Evolutionary conservation across 805 yeast species (phyloP).

Genomic region (Myxozyma sirexii): DNA sequence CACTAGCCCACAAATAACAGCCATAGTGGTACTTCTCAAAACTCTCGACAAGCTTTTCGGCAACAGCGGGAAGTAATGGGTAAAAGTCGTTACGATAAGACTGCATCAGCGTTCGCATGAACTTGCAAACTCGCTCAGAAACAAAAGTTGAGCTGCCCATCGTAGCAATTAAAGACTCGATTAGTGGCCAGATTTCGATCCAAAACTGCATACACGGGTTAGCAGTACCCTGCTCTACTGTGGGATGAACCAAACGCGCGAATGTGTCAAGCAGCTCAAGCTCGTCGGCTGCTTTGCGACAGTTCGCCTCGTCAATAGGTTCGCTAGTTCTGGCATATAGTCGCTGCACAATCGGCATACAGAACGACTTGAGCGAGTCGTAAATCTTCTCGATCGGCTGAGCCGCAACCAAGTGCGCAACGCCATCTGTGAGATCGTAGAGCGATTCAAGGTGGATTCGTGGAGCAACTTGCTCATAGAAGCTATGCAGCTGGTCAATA

Average conservation of each 20-base stretch:
- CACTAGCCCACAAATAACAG: constrained; percentile 89
- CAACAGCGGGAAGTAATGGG: constrained; percentile 65
- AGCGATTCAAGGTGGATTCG: constrained; percentile 67
- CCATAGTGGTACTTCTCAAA: constrained; percentile 72
- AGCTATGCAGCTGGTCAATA: constrained; percentile 72
- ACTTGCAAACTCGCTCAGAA: constrained; percentile 74
- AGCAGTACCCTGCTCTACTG: constrained; percentile 34
- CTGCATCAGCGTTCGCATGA: constrained; percentile 66
- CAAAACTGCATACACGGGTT: constrained; percentile 57
- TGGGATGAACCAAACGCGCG: constrained; percentile 53
- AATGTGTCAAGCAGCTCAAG: constrained; percentile 69
- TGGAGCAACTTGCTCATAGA: constrained; percentile 62
- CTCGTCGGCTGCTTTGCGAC: constrained; percentile 64
- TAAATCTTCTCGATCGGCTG: constrained; percentile 55
- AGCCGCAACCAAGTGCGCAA: constrained; percentile 76
- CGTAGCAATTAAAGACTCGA: constrained; percentile 52
- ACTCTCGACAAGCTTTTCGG: constrained; percentile 67
- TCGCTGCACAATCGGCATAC: constrained; percentile 61
- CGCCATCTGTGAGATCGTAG: constrained; percentile 83
- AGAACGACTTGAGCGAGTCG: constrained; percentile 61
- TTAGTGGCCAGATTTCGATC: constrained; percentile 63
- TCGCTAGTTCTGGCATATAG: constrained; percentile 32
- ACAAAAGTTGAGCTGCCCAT: constrained; percentile 64
- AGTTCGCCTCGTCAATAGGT: constrained; percentile 45
- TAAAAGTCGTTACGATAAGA: constrained; percentile 59